Percentiles rank a stretch among this genome's conserved stretches.
Conservation (phyloP, 805 yeast species). For the Suhomyces emberorum region DNA sequence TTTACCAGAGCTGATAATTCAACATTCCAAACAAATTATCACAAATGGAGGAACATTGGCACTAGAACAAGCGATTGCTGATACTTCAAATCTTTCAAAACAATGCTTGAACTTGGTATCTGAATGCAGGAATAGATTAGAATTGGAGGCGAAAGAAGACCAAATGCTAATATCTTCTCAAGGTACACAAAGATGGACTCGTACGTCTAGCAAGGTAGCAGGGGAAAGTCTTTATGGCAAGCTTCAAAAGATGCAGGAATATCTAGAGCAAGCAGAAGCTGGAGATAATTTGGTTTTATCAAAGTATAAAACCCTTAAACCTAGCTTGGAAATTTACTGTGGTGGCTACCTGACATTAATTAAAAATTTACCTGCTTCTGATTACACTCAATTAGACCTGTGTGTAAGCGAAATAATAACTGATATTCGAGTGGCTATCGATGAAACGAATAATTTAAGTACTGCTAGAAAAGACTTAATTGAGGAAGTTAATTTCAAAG, state of each 20-base stretch:
- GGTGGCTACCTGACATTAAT: constrained; percentile 35
- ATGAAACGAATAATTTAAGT: constrained; percentile 29
- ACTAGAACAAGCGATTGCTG: constrained; percentile 42
- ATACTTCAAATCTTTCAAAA: constrained; percentile 41
- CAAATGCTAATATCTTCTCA: constrained; percentile 40
- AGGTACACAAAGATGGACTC: constrained; percentile 55
- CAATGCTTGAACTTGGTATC: constrained; percentile 43
- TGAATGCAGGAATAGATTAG: constrained; percentile 45
- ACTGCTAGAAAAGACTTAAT: constrained; percentile 38
- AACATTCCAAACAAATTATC: constrained; percentile 52
- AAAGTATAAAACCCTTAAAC: constrained; percentile 48
- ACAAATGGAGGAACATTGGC: constrained; percentile 49
- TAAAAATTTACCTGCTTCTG: constrained; percentile 39
- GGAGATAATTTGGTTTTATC: constrained; percentile 57
- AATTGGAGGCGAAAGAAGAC: constrained; percentile 56
- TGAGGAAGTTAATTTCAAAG: constrained; percentile 41
- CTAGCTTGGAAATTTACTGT: constrained; percentile 41
- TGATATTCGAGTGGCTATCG: constrained; percentile 34
- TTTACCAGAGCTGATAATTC: constrained; percentile 55
- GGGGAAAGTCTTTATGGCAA: constrained; percentile 38
- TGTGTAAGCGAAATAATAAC: constrained; percentile 26
- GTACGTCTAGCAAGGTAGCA: constrained; percentile 46
- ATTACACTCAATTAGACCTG: constrained; percentile 32
- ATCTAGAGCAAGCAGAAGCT: constrained; percentile 52
- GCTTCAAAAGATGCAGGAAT: constrained; percentile 43